A percentile compares a stretch with the other conserved stretches of the same genome.
Conservation (phyloP, 345 rosid genomes). For the Lepidium africanum region DNA sequence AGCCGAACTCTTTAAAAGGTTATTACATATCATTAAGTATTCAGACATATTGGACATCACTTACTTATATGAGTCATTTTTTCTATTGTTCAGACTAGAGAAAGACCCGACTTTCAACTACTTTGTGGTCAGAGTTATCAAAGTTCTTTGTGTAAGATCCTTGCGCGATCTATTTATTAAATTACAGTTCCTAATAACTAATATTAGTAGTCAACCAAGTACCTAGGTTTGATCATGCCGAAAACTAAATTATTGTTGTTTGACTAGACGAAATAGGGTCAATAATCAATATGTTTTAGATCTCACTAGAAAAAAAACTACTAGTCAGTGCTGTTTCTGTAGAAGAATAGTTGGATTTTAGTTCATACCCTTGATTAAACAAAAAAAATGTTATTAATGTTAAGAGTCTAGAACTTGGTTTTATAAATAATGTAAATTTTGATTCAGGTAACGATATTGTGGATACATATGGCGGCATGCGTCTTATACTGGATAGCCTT, state of each 20-base stretch:
- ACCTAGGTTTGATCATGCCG: too few relatives aligned
- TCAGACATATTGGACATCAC: neutral
- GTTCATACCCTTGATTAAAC: too few relatives aligned
- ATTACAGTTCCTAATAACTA: neutral
- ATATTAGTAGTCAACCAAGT: neutral
- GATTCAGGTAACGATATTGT: slow-evolving; percentile 69
- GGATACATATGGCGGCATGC: slow-evolving; percentile 81
- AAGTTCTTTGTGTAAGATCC: slow-evolving; percentile 56
- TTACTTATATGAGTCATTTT: neutral
- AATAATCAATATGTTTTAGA: too few relatives aligned
- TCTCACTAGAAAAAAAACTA: too few relatives aligned
- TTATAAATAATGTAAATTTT: neutral
- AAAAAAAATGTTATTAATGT: too few relatives aligned
- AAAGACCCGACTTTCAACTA: slow-evolving; percentile 75
- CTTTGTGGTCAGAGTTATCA: slow-evolving; percentile 52
- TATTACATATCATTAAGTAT: neutral
- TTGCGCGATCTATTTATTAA: neutral
- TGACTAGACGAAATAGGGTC: too few relatives aligned
- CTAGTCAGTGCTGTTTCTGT: too few relatives aligned
- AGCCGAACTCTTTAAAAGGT: slow-evolving; percentile 68
- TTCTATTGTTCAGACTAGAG: slow-evolving; percentile 54
- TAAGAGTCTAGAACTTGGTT: neutral
- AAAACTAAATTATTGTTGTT: too few relatives aligned
- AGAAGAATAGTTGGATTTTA: too few relatives aligned
- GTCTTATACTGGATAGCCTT: slow-evolving; percentile 68